Base-by-base conservation (phyloP, 148 eudicot species). In the Silene uniflora region DNA sequence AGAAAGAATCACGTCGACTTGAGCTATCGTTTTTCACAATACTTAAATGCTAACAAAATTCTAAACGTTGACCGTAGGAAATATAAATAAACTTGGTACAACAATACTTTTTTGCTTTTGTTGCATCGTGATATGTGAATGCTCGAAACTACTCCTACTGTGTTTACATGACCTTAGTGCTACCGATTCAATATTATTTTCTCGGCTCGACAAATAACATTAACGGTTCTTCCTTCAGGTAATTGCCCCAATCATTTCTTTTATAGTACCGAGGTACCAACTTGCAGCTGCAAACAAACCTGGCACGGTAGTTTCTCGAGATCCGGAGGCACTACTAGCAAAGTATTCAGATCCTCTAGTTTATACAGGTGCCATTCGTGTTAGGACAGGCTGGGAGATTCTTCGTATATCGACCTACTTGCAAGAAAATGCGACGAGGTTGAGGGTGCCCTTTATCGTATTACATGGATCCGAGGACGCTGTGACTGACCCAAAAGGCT, bases 281-380 rank as follows among this genome's bases (percentile, higher is more conserved):
- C 79, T 89, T 61, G 86, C 85, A 52, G 92, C 92, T 16, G 97
- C 94, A 61, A 93, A 91, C 79, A 91, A 93, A 75, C 72, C 83
- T 62, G 97, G 91, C 21, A 74, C 73, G 2, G 71, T 73, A 22
- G 97, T 91, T 32, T 86, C 89, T 9, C 82, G 98, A 54, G 97
- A 93, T 69, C 94, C 97, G 2, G 84, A 82, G 10, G 94, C 90
- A 18, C 80, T 91, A 0, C 67, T 71, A 49, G 97, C 91, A 58
- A 93, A 93, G 77, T 93, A 91, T 55, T 88, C 94, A 0, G 98
- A 93, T 70, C 98, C 98, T 25, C 75, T 93, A 13, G 98, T 93
- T 6, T 93, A 91, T 82, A 93, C 98, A 0, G 98, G 98, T n/a
- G 87, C 94, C 14, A 87, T 93, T 49, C 76, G 94, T 77, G 80